Conservation (phyloP, 83 land plant genomes). For the Picea abies region DNA sequence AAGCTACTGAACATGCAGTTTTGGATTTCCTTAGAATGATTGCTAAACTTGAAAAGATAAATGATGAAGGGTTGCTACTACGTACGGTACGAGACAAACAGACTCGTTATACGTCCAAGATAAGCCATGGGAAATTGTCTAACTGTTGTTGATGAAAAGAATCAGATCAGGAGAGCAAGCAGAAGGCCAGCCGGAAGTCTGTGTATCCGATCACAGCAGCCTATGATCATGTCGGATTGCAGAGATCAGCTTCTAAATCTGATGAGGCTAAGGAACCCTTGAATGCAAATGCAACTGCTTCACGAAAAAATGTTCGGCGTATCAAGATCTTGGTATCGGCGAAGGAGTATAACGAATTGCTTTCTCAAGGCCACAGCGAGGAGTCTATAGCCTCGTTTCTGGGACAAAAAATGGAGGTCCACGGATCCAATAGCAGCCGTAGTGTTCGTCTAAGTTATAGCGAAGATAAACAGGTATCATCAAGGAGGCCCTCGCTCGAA, state of each 20-base stretch:
- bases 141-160: not conserved
- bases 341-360: not conserved
- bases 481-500: slow-evolving; percentile 2
- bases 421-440: not conserved
- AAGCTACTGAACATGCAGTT: too few relatives aligned
- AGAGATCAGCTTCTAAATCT: not conserved
- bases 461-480: not conserved
- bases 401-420: not conserved
- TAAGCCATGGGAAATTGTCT: not conserved
- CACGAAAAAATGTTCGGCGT: not conserved
- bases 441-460: not conserved
- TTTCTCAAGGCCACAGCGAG: slow-evolving; percentile 7
- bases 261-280: not conserved
- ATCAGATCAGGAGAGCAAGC: too few relatives aligned
- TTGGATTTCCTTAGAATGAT: too few relatives aligned
- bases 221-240: not conserved
- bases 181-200: not conserved
- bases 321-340: slow-evolving; percentile 7
- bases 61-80: too few relatives aligned
- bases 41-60: too few relatives aligned
- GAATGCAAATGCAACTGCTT: not conserved
- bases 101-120: too few relatives aligned
- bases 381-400: slow-evolving; percentile 2
- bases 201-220: not conserved
- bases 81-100: too few relatives aligned